These are phyloP conservation scores for Magnaporthiopsis incrustans DNA, from an alignment of 2,329 filamentous ascomycete species.

Conservation along the genomic window DNA sequence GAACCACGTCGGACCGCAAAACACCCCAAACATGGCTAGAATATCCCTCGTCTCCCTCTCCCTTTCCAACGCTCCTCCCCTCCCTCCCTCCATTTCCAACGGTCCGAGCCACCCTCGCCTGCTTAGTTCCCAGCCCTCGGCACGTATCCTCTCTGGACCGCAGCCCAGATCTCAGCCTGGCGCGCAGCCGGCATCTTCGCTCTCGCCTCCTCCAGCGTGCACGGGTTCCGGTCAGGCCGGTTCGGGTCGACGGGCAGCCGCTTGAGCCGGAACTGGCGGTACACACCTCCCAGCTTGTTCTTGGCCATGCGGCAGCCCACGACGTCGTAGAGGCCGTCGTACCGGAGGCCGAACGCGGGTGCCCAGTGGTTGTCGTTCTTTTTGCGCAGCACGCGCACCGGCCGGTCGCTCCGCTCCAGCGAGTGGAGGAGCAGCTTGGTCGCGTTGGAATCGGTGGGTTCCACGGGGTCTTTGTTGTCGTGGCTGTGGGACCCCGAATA, in stretches of 20 bases:
- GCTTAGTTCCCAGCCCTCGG: background rate
- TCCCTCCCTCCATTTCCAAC: background rate
- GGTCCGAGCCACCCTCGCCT: background rate
- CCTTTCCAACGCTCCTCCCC: background rate
- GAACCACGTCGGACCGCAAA: no score
- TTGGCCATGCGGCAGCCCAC: background rate
- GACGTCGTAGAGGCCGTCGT: slow-evolving; percentile 28
- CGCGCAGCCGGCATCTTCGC: background rate
- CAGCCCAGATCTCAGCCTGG: background rate
- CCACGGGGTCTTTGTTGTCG: slow-evolving; percentile 11
- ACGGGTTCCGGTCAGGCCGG: background rate
- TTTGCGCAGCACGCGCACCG: slow-evolving; percentile 23
- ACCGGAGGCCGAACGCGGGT: slow-evolving; percentile 23
- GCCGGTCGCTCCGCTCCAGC: slow-evolving; percentile 1
- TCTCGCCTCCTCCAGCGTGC: background rate
- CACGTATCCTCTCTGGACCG: background rate
- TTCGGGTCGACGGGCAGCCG: slow-evolving; percentile 10
- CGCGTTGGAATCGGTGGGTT: background rate
- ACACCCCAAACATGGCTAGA: background rate
- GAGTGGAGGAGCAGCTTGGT: slow-evolving; percentile 18
- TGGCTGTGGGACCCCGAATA: slow-evolving; percentile 21
- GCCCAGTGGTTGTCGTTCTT: slow-evolving; percentile 12
- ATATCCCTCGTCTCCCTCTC: background rate
- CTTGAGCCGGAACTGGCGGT: slow-evolving; percentile 16
- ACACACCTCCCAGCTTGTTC: slow-evolving; percentile 16